Conservation (phyloP, 1,284 basidiomycete species). For the Pseudozyma pruni region DNA sequence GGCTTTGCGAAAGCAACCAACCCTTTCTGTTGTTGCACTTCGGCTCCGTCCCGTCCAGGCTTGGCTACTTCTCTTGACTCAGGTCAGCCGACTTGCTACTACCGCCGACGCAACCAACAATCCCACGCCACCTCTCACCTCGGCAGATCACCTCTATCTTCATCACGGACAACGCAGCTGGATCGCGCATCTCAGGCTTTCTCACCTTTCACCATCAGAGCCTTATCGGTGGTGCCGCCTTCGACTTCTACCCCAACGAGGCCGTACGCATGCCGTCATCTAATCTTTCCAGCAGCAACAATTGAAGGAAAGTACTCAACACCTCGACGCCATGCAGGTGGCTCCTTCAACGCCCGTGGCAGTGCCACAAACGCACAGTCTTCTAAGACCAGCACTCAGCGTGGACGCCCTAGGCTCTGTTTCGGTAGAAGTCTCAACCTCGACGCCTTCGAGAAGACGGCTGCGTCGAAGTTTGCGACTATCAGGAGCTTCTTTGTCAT, state of each 20-base stretch:
- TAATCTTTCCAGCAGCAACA: slow-evolving; percentile 1
- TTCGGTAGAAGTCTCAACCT: not conserved
- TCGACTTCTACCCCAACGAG: no score
- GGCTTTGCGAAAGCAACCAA: no score
- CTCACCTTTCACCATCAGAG: no score
- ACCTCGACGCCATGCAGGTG: slow-evolving; percentile 16
- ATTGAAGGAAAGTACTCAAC: not conserved
- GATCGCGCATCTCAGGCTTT: slow-evolving; percentile 1
- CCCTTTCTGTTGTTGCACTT: not conserved
- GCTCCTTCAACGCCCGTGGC: slow-evolving; percentile 2
- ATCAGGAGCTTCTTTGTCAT: slow-evolving; percentile 15
- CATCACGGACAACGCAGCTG: no score
- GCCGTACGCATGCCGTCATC: not conserved
- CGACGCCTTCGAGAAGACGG: slow-evolving; percentile 15
- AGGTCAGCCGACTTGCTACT: slow-evolving; percentile 20
- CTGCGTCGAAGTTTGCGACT: slow-evolving; percentile 33
- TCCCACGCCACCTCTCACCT: no score
- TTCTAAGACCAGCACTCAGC: not conserved
- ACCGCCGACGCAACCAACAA: not conserved
- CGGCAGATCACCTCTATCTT: no score
- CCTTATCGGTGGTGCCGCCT: no score
- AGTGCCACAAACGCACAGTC: slow-evolving; percentile 1
- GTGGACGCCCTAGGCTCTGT: slow-evolving; percentile 3
- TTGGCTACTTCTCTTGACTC: slow-evolving; percentile 3
- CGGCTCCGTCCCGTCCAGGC: slow-evolving; percentile 9